Conservation (phyloP, 2,329 filamentous ascomycete species). For the Penicillium sp. region DNA sequence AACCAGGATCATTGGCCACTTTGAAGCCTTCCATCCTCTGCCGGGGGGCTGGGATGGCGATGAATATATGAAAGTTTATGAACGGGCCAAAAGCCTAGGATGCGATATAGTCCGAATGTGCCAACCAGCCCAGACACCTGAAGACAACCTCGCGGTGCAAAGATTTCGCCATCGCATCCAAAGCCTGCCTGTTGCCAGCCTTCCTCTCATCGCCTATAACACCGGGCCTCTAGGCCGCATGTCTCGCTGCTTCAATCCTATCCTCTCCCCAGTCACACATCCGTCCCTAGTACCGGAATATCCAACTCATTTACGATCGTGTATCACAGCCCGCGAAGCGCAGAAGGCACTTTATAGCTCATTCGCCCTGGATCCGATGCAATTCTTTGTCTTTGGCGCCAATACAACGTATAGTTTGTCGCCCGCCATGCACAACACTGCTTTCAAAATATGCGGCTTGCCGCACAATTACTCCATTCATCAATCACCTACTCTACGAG, state of each 20-base stretch:
- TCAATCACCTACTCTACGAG: slow-evolving; percentile 61
- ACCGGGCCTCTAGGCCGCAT: slow-evolving; percentile 61
- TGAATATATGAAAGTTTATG: slow-evolving; percentile 57
- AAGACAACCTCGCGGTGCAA: slow-evolving; percentile 63
- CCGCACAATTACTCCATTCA: slow-evolving; percentile 65
- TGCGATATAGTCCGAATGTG: slow-evolving; percentile 64
- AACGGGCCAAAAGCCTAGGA: slow-evolving; percentile 55
- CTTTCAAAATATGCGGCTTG: slow-evolving; percentile 65
- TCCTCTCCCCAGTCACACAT: slow-evolving; percentile 61
- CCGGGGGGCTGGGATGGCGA: slow-evolving; percentile 56
- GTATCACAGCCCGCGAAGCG: slow-evolving; percentile 61
- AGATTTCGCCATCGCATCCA: slow-evolving; percentile 54
- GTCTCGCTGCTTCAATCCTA: slow-evolving; percentile 65
- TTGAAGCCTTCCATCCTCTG: slow-evolving; percentile 44
- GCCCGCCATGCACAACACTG: slow-evolving; percentile 73
- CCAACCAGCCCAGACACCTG: slow-evolving; percentile 55
- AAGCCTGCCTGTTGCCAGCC: slow-evolving; percentile 41
- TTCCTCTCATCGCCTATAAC: slow-evolving; percentile 64
- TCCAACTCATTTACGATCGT: slow-evolving; percentile 46
- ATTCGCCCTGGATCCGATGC: slow-evolving; percentile 66
- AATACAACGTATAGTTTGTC: slow-evolving; percentile 71
- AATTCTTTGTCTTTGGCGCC: slow-evolving; percentile 71
- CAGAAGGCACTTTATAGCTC: slow-evolving; percentile 65
- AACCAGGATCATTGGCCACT: slow-evolving; percentile 62
- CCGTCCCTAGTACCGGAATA: slow-evolving; percentile 46